Base-by-base conservation (phyloP, 306 rosid species). In the Sophora flavescens region DNA sequence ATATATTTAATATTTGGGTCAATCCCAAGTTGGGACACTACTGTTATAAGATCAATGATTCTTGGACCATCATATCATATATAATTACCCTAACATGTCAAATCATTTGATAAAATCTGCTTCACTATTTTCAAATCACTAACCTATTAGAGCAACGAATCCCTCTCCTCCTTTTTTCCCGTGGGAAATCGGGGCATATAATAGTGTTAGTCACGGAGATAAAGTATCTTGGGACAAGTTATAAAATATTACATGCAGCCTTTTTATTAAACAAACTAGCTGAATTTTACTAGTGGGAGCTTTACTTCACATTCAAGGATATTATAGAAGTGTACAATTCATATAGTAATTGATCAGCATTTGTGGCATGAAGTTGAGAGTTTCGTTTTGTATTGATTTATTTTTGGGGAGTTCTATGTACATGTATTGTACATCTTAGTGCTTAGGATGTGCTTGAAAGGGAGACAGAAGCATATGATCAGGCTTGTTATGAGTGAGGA, bases 1-100 rank as follows among this genome's bases (percentile, higher is more conserved):
- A 30, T 45, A 41, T 41, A 73, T 61, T 65, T 74, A 63, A 89
- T 84, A 92, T 83, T 80, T 70, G 78, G 83, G 91, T 91, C 89
- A 81, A 89, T 86, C 70, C 87, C 75, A 77, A 68, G 80, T 62
- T 82, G 84, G 74, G 84, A 76, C 71, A 41, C 75, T 30, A 81
- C 58, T 22, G 79, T 48, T 81, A 78, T 22, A 22, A 22, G 22
- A 22, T 70, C 22, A 81, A 78, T 84, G 78, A 82, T 84, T 82
- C 85, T 68, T 68, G 74, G 72, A 81, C 76, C 80, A 68, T 81
- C 70, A 86, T 84, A 68, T 81, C 70, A 86, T 84, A 30, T 30
- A 30, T 30, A 75, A 87, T 84, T 87, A 87, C 69, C 78, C 64
- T 33, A 75, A 50, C 74, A 68, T 70, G 75, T 73, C 82, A 70